phyloP scores from a whole-genome alignment of 1,284 basidiomycete genomes.

The Phenoliferia sp. region DNA sequence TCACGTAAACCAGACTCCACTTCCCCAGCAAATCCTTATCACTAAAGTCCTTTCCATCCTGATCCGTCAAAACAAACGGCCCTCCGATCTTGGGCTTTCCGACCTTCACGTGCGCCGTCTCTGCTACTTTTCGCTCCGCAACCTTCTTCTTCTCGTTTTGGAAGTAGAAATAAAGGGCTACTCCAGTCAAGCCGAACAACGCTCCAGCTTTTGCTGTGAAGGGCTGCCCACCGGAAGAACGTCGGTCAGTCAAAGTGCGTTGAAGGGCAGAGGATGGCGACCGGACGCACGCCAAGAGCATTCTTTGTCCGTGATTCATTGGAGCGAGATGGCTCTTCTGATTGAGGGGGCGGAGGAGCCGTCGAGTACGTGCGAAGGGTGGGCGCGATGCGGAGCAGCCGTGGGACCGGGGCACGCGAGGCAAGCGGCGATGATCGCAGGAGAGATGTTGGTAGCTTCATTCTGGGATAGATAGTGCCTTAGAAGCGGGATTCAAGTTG shows the following conservation, averaged over 20 bases:
- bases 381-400: no score
- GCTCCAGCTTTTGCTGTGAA: conserved; percentile 80
- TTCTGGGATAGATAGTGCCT: no score
- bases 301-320: neutral
- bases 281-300: neutral
- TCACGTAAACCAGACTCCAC: conserved; percentile 71
- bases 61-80: conserved; percentile 71
- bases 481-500: no score
- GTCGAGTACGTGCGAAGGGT: no score
- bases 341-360: no score
- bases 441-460: no score
- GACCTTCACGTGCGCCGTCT: conserved; percentile 45
- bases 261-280: neutral
- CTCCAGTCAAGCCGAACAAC: conserved; percentile 75
- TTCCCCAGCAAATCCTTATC: conserved; percentile 78
- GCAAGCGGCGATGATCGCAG: no score
- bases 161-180: conserved; percentile 84
- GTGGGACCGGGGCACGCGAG: no score
- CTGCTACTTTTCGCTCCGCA: conserved; percentile 56
- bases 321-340: neutral
- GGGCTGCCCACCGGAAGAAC: conserved; percentile 50
- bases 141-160: conserved; percentile 75
- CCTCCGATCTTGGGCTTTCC: conserved; percentile 77
- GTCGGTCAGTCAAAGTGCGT: neutral
- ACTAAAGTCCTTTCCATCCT: conserved; percentile 67